A percentile compares a stretch with the other conserved stretches of the same genome.
phyloP scores from a whole-genome alignment of 108 stramenopile genomes.

The Schizochytrium sp. region DNA sequence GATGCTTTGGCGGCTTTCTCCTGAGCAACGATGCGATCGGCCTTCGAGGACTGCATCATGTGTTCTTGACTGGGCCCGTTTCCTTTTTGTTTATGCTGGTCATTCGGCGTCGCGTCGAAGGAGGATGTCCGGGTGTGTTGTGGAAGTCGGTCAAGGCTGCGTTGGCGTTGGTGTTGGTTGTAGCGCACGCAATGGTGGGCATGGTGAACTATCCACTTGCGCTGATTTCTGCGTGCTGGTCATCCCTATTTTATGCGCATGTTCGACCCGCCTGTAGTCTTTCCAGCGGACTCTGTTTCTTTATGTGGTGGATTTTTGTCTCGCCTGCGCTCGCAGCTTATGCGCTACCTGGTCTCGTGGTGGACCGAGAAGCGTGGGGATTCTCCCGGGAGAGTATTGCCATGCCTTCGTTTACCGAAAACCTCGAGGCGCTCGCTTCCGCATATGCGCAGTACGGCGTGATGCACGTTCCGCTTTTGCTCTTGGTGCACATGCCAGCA shows the following conservation, averaged over 20 bases:
- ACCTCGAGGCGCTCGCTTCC: neutral
- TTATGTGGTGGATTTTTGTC: neutral
- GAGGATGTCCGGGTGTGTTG: neutral
- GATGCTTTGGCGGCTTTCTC: neutral
- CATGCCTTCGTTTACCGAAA: neutral
- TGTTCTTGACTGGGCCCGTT: neutral
- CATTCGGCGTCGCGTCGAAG: neutral
- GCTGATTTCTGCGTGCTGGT: neutral
- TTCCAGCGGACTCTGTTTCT: neutral
- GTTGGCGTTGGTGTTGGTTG: neutral
- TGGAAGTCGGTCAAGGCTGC: neutral
- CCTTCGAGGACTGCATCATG: neutral
- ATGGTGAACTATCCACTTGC: neutral
- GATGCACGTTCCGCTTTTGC: neutral
- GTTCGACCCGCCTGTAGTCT: neutral
- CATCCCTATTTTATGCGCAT: neutral
- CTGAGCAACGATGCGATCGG: neutral
- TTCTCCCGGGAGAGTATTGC: neutral
- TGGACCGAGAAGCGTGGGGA: neutral
- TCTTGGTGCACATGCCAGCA: neutral
- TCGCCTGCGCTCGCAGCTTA: neutral
- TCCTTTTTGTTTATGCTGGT: neutral
- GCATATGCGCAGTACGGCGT: neutral
- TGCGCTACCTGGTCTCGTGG: neutral
- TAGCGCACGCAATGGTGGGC: neutral